These are phyloP conservation scores for Candida pseudoviswanathii DNA, from an alignment of 1,139 yeast genomes.

Conservation along the genomic window DNA sequence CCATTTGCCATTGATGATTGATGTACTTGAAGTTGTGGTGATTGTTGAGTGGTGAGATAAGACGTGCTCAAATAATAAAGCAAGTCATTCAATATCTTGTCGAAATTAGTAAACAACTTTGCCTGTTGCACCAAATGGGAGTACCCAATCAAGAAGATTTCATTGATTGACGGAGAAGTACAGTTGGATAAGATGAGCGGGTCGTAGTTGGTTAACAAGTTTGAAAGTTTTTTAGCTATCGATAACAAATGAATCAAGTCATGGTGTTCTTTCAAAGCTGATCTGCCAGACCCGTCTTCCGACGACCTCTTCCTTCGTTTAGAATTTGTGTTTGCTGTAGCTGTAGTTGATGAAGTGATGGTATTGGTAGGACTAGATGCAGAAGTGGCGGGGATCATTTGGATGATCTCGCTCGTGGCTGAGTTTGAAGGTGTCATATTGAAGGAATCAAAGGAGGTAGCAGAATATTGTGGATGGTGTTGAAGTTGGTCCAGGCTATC, in stretches of 20 bases:
- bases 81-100: slow-evolving; percentile 25
- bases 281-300: slow-evolving; percentile 2
- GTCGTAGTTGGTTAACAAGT: slow-evolving; percentile 17
- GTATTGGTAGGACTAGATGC: neutral
- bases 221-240: slow-evolving; percentile 34
- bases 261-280: slow-evolving; percentile 18
- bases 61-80: slow-evolving; percentile 28
- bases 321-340: slow-evolving; percentile 6
- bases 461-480: neutral
- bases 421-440: slow-evolving; percentile 5
- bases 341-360: neutral
- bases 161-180: slow-evolving; percentile 19
- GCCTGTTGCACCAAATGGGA: slow-evolving; percentile 22
- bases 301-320: slow-evolving; percentile 9
- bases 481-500: slow-evolving; percentile 9
- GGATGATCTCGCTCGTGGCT: neutral
- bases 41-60: slow-evolving; percentile 9
- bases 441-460: slow-evolving; percentile 2
- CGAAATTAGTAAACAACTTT: slow-evolving; percentile 25
- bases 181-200: slow-evolving; percentile 18
- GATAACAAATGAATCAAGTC: slow-evolving; percentile 37
- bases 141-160: slow-evolving; percentile 38
- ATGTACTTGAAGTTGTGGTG: neutral
- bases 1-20: slow-evolving; percentile 1
- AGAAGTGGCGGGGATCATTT: neutral